Base-by-base conservation (phyloP, 2,329 filamentous ascomycete genomes). In the Sordariomycetes sp. region DNA sequence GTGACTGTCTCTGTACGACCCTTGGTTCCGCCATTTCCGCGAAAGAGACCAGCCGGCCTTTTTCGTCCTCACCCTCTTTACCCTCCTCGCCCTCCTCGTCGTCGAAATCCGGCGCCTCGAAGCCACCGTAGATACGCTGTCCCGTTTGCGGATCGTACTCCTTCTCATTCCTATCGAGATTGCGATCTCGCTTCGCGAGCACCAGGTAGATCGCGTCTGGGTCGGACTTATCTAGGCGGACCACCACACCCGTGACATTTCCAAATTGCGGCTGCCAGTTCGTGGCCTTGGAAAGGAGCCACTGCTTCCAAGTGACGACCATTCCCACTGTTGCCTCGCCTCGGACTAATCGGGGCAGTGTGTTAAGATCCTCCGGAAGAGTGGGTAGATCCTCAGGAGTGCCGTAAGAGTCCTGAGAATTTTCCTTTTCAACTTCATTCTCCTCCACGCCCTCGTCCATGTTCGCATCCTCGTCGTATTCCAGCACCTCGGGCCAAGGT, bases 71-170 rank as follows among this genome's bases (percentile, higher is more conserved):
- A 58, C 86, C 80, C 0, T 87, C 80, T 0, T 81, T 80, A 58
- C 86, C 80, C 0, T 81, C 80, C 40, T 76, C 74, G 1, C 76
- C 76, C 0, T 76, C 76, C 1, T 80, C 80, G 0, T 85, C 83
- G 12, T 83, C 81, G 7, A 84, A 79, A 8, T 82, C 74, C 0
- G 87, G 86, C 64, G 85, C 84, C 65, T 95, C 90, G 62, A 95
- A 94, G 8, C 57, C 57, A 61, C 80, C 84, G 64, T 93, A 96
- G 11, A 90, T 71, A 11, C 90, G 80, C 61, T 87, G 77, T 0
- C 90, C 90, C 0, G 87, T 86, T 46, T 79, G 72, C 12, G 83
- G 78, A 63, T 93, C 85, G 62, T 84, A 85, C 20, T 72, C 69
- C 65, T 81, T 86, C 61, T 84, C 74, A 57, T 78, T 80, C 60